Evolutionary conservation across 208 protist species (phyloP), one percentile per base, ranked within the genome.

Genomic region (Leishmania martiniquensis): DNA sequence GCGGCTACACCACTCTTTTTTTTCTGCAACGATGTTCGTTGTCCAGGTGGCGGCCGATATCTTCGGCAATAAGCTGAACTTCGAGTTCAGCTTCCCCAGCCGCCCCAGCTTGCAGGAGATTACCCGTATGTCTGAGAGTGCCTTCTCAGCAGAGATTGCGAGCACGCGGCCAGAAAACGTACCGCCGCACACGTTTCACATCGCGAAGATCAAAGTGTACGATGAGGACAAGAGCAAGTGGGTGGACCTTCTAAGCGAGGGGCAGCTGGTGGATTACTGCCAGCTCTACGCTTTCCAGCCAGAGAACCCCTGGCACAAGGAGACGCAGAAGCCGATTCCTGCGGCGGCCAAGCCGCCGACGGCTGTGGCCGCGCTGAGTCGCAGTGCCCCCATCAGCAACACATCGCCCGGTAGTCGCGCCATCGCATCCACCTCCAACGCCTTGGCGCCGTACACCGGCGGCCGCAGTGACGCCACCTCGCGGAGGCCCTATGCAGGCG

Each of bases 231-330:
- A 88, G 75, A 92, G 88, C 75, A 93, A 94, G 85, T 98, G 95
- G 95, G 89, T 95, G 10, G 93, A 97, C 78, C 81, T 98, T 51
- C 59, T 86, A 15, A 84, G 87, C n/a, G 93, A 96, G 45, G 85
- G 79, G 17, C 93, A 97, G 85, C 85, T 98, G 47, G 42, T 85
- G 13, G 87, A 95, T 80, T 96, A 93, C 75, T 93, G 89, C 77
- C 95, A 98, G 85, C 79, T 98, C 49, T 97, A 98, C 76, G 93
- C 91, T 76, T 98, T 96, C 83, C 95, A 98, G 75, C 88, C 91
- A 29, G 91, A 94, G 68, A 98, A 96, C 81, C 85, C 85, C 47
- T 98, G 93, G 93, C 95, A 98, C 87, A 98, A 96, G 89, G 93
- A 98, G 73, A 93, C 90, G 39, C 88, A 91, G 79, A 96, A 96